Conservation (phyloP, 352 stramenopile species). For the Pythium insidiosum region DNA sequence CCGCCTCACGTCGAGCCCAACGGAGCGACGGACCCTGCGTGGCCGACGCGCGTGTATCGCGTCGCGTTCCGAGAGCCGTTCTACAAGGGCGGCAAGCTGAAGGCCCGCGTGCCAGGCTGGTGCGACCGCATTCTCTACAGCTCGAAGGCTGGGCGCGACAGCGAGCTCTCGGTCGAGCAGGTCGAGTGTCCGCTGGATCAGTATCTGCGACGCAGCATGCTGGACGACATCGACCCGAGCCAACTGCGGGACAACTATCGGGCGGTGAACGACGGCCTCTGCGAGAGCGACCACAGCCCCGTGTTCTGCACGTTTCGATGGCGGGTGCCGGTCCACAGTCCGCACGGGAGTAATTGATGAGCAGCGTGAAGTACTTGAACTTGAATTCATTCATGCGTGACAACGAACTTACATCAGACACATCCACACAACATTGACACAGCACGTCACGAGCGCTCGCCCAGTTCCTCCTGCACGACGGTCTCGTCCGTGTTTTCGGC, state of each 20-base stretch:
- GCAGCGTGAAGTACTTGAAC: no score
- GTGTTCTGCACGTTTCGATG: conserved; percentile 61
- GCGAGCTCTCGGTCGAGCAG: conserved; percentile 30
- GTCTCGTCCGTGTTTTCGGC: conserved; percentile 68
- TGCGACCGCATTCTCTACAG: conserved; percentile 62
- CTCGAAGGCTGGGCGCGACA: conserved; percentile 14
- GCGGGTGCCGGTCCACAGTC: no score
- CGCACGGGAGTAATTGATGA: no score
- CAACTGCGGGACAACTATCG: conserved; percentile 60
- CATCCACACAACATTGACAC: no score
- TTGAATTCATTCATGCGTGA: no score
- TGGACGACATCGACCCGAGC: no score
- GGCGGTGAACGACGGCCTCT: conserved; percentile 46
- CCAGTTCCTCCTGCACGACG: conserved; percentile 41
- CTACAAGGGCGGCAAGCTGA: conserved; percentile 57
- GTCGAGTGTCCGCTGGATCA: no score
- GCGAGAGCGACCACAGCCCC: conserved; percentile 55
- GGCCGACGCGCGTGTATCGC: conserved; percentile 47
- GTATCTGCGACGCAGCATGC: no score
- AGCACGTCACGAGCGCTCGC: conserved; percentile 43
- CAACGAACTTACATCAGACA: no score
- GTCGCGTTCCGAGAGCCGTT: conserved; percentile 52
- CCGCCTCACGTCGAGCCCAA: conserved; percentile 13
- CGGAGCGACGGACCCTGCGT: conserved; percentile 26
- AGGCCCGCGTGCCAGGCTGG: conserved; percentile 58